These are phyloP conservation scores for Syzygium syzygioides DNA, from an alignment of 441 rosid species.

Conservation along the genomic window DNA sequence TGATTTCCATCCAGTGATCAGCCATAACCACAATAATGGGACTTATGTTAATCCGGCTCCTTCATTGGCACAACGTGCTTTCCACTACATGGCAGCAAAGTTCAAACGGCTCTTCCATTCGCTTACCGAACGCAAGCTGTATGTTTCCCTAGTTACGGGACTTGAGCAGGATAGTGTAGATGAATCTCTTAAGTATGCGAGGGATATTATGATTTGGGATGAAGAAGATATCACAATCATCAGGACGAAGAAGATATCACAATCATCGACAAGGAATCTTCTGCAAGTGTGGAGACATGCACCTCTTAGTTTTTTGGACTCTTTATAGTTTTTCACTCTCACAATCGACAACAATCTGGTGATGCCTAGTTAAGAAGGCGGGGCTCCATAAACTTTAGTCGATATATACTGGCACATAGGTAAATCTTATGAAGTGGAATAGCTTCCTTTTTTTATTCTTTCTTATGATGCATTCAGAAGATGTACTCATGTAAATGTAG, in stretches of 20 bases:
- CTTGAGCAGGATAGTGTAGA: conserved; percentile 38
- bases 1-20: conserved; percentile 43
- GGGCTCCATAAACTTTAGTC: background rate
- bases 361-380: background rate
- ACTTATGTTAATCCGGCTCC: conserved; percentile 11
- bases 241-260: conserved; percentile 26
- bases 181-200: conserved; percentile 34
- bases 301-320: conserved; percentile 11
- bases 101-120: conserved; percentile 40
- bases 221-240: conserved; percentile 18
- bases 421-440: background rate
- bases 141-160: conserved; percentile 32
- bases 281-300: conserved; percentile 48
- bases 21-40: conserved; percentile 15
- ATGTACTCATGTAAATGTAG: background rate
- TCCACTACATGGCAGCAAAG: conserved; percentile 42
- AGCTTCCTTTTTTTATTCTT: background rate
- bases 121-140: conserved; percentile 40
- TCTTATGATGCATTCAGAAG: background rate
- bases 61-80: conserved; percentile 41
- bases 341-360: background rate
- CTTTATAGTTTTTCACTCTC: background rate
- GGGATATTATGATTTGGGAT: conserved; percentile 44
- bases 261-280: conserved; percentile 26
- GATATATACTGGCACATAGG: background rate